Base-by-base conservation (phyloP, 179 eudicot species). In the Carnegiea gigantea region DNA sequence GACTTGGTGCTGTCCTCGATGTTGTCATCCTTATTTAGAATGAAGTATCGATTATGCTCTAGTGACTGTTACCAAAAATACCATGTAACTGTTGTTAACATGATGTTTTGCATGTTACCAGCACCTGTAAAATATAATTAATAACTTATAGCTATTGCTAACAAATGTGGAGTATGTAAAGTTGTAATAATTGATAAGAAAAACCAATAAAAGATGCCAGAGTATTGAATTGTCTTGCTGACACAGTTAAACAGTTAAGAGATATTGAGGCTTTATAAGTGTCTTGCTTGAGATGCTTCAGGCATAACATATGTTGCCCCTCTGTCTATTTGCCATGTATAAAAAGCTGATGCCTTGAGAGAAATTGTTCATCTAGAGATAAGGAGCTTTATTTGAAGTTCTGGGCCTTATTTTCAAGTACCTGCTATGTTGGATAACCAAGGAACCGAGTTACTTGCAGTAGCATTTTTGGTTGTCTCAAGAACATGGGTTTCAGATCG, bases 401-500 rank as follows among this genome's bases (percentile, higher is more conserved):
- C 59, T 74, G 43, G 68, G 75, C 75, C 40, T 28, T 70, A 84
- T 38, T 49, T 83, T 49, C 87, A 96, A 98, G 97, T 96, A 72
- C 99, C 99, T 79, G 92, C 98, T 28, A 85, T 94, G 87, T 82
- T 94, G 78, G 98, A 96, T 88, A 94, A 96, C 76, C 99, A 96
- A 83, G 99, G 99, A 49, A 95, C 91, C 49, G 97, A 96, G 70
- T 88, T 96, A 62, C 90, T 96, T 83, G 95, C 98, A 82, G 99
- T 96, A 87, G 98, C 93, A 65, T 23, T 90, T 75, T 91, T 96
- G 87, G 96, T 96, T 84, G 80, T 94, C 80, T 94, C 93, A 79
- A 91, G 98, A 89, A 94, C 98, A 48, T 90, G 93, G 96, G 89
- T 96, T 74, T 92, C 98, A 36, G 99, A 96, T 82, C 97, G 98